phyloP scores from a whole-genome alignment of 2,329 filamentous ascomycete genomes.

The Samsoniella hepiali region DNA sequence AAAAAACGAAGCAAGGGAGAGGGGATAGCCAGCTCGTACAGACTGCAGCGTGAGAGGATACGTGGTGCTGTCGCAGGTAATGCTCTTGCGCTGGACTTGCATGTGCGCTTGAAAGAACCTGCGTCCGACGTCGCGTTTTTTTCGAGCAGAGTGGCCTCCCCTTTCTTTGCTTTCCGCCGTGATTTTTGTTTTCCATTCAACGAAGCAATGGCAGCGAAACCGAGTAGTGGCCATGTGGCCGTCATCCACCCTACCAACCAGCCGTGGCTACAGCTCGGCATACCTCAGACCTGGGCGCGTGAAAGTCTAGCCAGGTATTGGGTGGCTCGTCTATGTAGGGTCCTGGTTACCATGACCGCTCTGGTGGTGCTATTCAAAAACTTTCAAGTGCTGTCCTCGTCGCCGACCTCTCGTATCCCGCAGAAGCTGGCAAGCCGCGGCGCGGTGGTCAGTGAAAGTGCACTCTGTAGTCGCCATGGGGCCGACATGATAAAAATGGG shows the following conservation, averaged over 20 bases:
- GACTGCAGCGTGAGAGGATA: background rate
- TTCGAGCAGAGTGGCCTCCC: no score
- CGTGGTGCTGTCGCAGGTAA: background rate
- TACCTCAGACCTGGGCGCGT: no score
- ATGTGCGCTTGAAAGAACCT: no score
- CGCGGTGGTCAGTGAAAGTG: slow-evolving; percentile 59
- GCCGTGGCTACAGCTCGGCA: no score
- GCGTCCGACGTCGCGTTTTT: no score
- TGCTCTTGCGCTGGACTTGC: background rate
- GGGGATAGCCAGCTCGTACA: background rate
- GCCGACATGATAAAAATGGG: slow-evolving; percentile 53
- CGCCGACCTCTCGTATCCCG: background rate
- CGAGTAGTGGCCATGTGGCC: no score
- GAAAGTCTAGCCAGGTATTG: background rate
- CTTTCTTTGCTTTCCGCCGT: no score
- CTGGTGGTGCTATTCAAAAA: background rate
- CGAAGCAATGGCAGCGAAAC: no score
- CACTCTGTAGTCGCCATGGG: slow-evolving; percentile 58
- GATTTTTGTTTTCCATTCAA: no score
- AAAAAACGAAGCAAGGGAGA: background rate
- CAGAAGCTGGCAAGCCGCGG: slow-evolving; percentile 35
- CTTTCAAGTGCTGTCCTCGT: background rate
- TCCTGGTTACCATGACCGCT: background rate
- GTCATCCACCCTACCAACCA: no score
- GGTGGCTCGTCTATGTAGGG: background rate